Base-by-base conservation (phyloP, 2,329 filamentous ascomycete species). In the Cladobotryum protrusum region DNA sequence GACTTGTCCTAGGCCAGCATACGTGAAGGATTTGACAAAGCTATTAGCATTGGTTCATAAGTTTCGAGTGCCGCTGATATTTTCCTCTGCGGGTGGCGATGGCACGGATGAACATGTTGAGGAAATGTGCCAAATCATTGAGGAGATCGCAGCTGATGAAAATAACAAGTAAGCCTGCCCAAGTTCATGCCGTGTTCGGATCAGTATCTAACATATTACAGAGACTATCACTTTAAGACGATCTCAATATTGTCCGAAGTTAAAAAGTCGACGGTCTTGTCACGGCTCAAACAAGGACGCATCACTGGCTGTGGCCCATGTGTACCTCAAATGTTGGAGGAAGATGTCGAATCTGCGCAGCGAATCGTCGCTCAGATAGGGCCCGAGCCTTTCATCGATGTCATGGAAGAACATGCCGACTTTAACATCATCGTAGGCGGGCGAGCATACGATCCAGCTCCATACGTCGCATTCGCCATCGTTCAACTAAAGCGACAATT, bases 391-490 rank as follows among this genome's bases (percentile, higher is more conserved):
- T 74, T 72, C 29, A 17, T 72, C 1, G 56, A 68, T 6, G 72
- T 69, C 4, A 72, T 75, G 68, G 50, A 59, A 4, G 59, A 61
- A 0, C 53, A 68, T 3, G 69, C 71, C 0, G 68, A 76, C 52
- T 72, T 72, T 45, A 62, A 75, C 45, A 61, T 79, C 45, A 66
- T 79, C n/a, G 59, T 77, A 2, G 75, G 69, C 0, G 76, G 76
- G 1, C 60, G 70, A 1, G 63, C 69, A 0, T 72, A 72, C 37
- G 70, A 73, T 17, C 70, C 70, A 0, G 62, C 69, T 0, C 69
- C 70, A 1, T 72, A 67, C 32, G 63, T 67, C 7, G 70, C 68
- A 0, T 72, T 59, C n/a, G 59, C 47, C 11, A 0, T 14, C 43
- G 14, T 18, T 2, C 24, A 29, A 8, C 24, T 29, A 9, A 29